phyloP scores from a whole-genome alignment of 352 stramenopile species.

The Globisporangium cederbergense region DNA sequence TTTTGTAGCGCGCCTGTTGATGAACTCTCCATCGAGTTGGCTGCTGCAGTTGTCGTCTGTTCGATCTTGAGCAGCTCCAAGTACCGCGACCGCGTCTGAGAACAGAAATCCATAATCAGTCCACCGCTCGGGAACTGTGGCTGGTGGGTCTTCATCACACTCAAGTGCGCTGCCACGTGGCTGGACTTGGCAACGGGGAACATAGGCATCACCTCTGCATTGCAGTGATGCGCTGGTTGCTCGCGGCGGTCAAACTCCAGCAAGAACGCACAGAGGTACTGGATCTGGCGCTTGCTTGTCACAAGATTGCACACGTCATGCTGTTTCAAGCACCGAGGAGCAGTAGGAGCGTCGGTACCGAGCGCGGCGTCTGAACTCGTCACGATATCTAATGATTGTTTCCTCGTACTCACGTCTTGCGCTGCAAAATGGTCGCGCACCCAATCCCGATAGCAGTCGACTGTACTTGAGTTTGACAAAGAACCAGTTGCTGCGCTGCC shows the following conservation, averaged over 20 bases:
- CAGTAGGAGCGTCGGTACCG: not conserved
- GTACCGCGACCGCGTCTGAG: slow-evolving; percentile 25
- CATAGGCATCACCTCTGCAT: not conserved
- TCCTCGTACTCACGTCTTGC: not conserved
- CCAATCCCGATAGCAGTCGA: slow-evolving; percentile 24
- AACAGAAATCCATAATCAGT: slow-evolving; percentile 35
- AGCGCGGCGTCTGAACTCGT: not conserved
- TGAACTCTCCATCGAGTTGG: not conserved
- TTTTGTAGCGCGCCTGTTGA: not conserved
- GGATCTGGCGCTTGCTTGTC: slow-evolving; percentile 30
- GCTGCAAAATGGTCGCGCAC: slow-evolving; percentile 24
- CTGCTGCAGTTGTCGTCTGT: slow-evolving; percentile 3
- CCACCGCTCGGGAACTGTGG: slow-evolving; percentile 17
- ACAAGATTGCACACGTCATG: slow-evolving; percentile 16
- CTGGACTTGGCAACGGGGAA: slow-evolving; percentile 5
- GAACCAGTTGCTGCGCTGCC: not conserved
- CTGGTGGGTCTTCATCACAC: slow-evolving; percentile 38
- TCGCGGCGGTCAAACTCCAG: slow-evolving; percentile 30
- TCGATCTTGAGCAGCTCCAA: slow-evolving; percentile 21
- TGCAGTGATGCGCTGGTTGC: not conserved
- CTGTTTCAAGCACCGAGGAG: slow-evolving; percentile 8
- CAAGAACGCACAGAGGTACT: slow-evolving; percentile 37
- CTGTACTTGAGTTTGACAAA: slow-evolving; percentile 1
- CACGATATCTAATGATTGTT: not conserved
- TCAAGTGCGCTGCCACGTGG: slow-evolving; percentile 31